Percentiles rank a stretch among this genome's conserved stretches.
Evolutionary conservation across 768 basidiomycete genomes (phyloP).

Genomic region (Collybia sp.): DNA sequence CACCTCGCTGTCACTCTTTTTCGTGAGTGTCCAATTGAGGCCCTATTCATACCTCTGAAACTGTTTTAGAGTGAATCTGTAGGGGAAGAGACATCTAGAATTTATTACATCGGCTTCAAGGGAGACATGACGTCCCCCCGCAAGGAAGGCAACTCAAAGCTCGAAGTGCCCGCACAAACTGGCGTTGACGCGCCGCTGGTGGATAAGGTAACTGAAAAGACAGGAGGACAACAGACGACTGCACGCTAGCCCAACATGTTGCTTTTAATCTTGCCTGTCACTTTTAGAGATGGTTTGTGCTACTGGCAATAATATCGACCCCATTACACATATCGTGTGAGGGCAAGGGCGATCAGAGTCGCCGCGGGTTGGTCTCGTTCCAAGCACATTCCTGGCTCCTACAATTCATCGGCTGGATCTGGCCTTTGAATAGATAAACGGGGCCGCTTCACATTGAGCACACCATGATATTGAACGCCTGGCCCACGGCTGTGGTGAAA

Average conservation of each 20-base stretch:
- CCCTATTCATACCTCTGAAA: slow-evolving; percentile 1
- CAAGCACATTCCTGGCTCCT: no score
- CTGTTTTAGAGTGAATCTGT: slow-evolving; percentile 53
- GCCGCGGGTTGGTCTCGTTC: no score
- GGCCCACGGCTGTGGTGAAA: no score
- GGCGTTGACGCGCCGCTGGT: slow-evolving; percentile 69
- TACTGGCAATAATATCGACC: no score
- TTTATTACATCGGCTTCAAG: slow-evolving; percentile 84
- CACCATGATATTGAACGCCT: no score
- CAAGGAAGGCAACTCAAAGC: slow-evolving; percentile 56
- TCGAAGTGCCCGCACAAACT: slow-evolving; percentile 77
- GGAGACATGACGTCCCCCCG: slow-evolving; percentile 56
- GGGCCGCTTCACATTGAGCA: no score
- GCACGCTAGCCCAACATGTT: slow-evolving; percentile 32
- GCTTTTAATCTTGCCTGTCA: background rate
- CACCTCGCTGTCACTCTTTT: slow-evolving; percentile 70
- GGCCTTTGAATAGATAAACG: no score
- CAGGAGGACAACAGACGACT: slow-evolving; percentile 58
- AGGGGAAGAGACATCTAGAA: slow-evolving; percentile 57
- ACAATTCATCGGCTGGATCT: no score
- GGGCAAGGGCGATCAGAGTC: no score
- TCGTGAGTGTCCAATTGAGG: slow-evolving; percentile 45
- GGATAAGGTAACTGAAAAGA: slow-evolving; percentile 54
- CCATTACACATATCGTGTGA: no score
- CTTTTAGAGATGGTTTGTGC: background rate